These are phyloP conservation scores for Amanita thiersii DNA, from an alignment of 768 basidiomycete species.

Conservation along the genomic window DNA sequence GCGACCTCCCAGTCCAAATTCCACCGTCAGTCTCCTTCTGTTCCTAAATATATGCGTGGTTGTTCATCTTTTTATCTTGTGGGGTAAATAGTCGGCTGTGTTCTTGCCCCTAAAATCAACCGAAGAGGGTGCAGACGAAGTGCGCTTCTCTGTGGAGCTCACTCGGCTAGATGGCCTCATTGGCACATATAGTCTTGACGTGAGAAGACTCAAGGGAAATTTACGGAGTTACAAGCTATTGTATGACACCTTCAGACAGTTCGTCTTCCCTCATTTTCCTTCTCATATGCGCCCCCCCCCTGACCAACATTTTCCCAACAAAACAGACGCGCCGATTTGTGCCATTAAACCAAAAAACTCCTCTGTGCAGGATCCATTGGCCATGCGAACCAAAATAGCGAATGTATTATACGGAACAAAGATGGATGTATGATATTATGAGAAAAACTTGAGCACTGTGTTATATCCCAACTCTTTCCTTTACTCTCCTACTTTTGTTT, in stretches of 20 bases:
- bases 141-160: slow-evolving; percentile 88
- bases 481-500: too few relatives aligned
- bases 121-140: slow-evolving; percentile 82
- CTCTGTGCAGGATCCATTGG: neutral
- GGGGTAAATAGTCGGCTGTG: slow-evolving; percentile 17
- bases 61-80: neutral
- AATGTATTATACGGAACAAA: neutral
- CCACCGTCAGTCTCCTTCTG: neutral
- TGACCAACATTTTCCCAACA: neutral
- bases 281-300: neutral
- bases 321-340: slow-evolving; percentile 1
- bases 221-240: slow-evolving; percentile 79
- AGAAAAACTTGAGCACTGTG: too few relatives aligned
- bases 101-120: slow-evolving; percentile 14
- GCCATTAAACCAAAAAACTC: too few relatives aligned
- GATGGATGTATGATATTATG: neutral
- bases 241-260: slow-evolving; percentile 50
- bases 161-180: slow-evolving; percentile 78
- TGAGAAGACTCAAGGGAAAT: slow-evolving; percentile 82
- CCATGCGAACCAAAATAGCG: neutral
- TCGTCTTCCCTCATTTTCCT: too few relatives aligned
- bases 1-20: neutral
- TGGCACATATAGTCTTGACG: slow-evolving; percentile 81
- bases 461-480: too few relatives aligned
- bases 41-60: neutral